Evolutionary conservation across 257 asterid genomes (phyloP).

Genomic region (Handroanthus guayacan): DNA sequence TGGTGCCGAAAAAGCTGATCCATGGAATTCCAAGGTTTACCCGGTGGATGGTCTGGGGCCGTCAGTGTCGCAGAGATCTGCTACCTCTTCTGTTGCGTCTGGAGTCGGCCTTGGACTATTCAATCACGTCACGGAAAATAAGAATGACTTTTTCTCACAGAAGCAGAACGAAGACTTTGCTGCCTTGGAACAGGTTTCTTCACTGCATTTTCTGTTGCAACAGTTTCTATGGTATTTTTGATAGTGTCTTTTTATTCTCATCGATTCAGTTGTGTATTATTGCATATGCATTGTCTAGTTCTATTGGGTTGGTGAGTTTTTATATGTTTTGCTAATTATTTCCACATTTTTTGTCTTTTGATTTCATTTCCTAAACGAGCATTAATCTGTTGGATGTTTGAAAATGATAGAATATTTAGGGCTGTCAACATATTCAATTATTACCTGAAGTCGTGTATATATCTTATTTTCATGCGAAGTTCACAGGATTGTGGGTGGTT

Average conservation of each 20-base stretch:
- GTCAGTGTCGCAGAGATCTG: conserved; percentile 49
- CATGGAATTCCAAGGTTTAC: conserved; percentile 58
- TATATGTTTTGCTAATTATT: background rate
- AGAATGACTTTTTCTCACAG: conserved; percentile 53
- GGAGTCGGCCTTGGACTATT: conserved; percentile 54
- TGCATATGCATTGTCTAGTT: background rate
- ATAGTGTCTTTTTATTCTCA: background rate
- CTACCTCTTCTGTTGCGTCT: conserved; percentile 46
- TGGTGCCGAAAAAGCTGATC: conserved; percentile 53
- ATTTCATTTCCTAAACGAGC: background rate
- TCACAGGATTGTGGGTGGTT: conserved; percentile 4
- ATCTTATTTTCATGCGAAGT: background rate
- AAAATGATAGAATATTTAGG: background rate
- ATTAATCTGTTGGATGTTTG: conserved; percentile 11
- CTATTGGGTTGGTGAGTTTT: background rate
- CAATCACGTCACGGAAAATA: conserved; percentile 54
- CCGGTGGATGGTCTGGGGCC: conserved; percentile 65
- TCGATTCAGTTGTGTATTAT: conserved; percentile 6
- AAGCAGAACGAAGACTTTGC: conserved; percentile 91
- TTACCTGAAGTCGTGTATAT: background rate
- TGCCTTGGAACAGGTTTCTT: conserved; percentile 89
- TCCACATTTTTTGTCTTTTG: background rate
- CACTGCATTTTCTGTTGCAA: conserved; percentile 31
- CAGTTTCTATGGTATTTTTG: background rate
- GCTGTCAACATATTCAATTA: background rate